Conservation (phyloP, 2,329 filamentous ascomycete genomes). For the Cladosporium sp. region DNA sequence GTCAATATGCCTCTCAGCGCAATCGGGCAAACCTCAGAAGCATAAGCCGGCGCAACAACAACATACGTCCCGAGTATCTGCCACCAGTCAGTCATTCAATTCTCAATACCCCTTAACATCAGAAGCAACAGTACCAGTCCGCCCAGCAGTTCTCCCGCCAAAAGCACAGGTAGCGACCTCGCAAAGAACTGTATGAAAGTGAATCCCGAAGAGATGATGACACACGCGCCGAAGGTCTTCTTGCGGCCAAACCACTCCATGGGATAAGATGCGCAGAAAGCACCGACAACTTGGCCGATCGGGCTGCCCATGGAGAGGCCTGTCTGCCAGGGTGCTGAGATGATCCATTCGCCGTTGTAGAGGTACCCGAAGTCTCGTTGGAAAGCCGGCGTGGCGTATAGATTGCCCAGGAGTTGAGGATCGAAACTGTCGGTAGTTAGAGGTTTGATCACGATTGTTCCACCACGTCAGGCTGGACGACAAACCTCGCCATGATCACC, state of each 20-base stretch:
- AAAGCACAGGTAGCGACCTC: constrained; percentile 54
- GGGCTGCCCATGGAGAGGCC: constrained; percentile 54
- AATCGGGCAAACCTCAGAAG: constrained; percentile 64
- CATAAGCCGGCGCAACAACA: constrained; percentile 61
- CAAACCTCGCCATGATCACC: constrained; percentile 50
- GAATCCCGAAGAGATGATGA: constrained; percentile 48
- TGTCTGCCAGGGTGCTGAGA: constrained; percentile 43
- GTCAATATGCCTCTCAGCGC: constrained; percentile 60
- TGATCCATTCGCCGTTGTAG: constrained; percentile 43
- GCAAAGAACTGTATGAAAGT: constrained; percentile 67
- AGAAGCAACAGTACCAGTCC: constrained; percentile 57
- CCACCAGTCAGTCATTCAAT: neutral
- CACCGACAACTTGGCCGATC: constrained; percentile 58
- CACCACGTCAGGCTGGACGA: neutral
- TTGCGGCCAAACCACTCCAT: constrained; percentile 38
- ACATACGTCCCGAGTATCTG: constrained; percentile 49
- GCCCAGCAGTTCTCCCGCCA: constrained; percentile 62
- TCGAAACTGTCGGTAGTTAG: constrained; percentile 53
- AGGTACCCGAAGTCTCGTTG: constrained; percentile 57
- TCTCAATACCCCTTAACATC: neutral
- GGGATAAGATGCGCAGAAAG: constrained; percentile 43
- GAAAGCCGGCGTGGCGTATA: constrained; percentile 62
- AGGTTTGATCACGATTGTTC: neutral
- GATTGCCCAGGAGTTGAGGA: constrained; percentile 63
- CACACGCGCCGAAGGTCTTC: constrained; percentile 34